Evolutionary conservation across 345 rosid genomes (phyloP), one percentile per base, ranked within the genome.

Genomic region (Eucalyptus regnans): DNA sequence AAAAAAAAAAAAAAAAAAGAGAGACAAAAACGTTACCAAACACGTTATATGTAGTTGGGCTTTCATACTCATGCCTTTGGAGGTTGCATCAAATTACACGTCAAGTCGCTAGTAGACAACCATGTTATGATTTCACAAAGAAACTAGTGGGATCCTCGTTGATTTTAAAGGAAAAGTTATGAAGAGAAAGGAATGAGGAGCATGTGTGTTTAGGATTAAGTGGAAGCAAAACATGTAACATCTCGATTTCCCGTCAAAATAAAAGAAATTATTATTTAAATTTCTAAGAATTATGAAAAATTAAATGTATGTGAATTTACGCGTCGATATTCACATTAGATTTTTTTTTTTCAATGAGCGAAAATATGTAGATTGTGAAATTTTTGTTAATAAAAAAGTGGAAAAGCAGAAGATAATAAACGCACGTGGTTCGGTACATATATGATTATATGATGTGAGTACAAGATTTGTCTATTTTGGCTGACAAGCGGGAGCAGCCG

Each of bases 291-390:
- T 64, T 64, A 13, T 8, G 9, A 64, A 64, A 64, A n/a, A n/a
- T 4, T 9, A 64, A 12, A 14, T n/a, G 1, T 4, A 64, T 64
- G 10, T 64, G 76, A 64, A n/a, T 14, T 64, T 64, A 64, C 9
- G 0, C 1, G 0, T 17, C 9, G 0, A n/a, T 1, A n/a, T n/a
- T 13, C 20, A 7, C 25, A 3, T 64, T n/a, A 13, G 8, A 11
- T 27, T 11, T 23, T 23, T 50, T 14, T 52, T 17, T 60, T 27
- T 27, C 14, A 60, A 64, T 7, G 58, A 20, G 10, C 4, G 16
- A 64, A 64, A 33, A 31, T 68, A n/a, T 25, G 5, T 56, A 31
- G 76, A n/a, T 64, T 3, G 76, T 64, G 16, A 64, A 10, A 4
- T 68, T 33, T 8, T 17, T 37, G 5, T 17, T 33, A 16, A 31